Base-by-base conservation (phyloP, 1,139 yeast genomes). In the Yamadazyma buinensis region DNA sequence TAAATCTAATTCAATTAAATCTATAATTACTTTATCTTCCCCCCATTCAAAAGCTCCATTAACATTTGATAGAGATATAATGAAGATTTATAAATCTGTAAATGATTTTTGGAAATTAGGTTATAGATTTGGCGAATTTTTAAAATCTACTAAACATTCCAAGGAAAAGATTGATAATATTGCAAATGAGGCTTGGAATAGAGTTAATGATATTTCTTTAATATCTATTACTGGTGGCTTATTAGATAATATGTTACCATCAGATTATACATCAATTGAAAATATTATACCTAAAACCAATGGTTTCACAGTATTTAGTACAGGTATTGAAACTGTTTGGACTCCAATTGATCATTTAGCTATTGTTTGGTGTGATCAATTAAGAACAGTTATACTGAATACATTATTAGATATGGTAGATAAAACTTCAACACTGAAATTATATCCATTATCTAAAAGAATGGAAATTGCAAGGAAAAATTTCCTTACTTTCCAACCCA, bases 31-130 rank as follows among this genome's bases (percentile, higher is more conserved):
- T 0, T 63, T 94, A 35, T 84, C 97, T 0, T 79, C 97, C 1
- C 99, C 99, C 0, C 98, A 94, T 56, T 78, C 90, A 0, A 82
- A 87, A 1, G 84, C 97, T 0, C 97, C 99, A 0, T 77, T 92
- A n/a, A 87, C 97, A 0, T 90, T 90, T 59, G 99, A 92, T 61
- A 84, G 95, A 15, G 97, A 88, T 45, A 67, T 92, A 20, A 63
- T 87, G 42, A 76, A 74, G 39, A 75, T 88, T 1, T 92, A 88
- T 53, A 75, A 82, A 15, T 73, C 80, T 2, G 75, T 84, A 2
- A 94, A 90, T 56, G 72, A 77, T 35, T 90, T 79, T 54, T 92
- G 98, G 98, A 17, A 17, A 9, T 28, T 32, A 17, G 48, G 45
- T 1, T 39, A 26, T 23, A 23, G 56, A 14, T 29, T 34, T 15